Conservation (phyloP, 129 eudicot genomes). For the Flaveria bidentis region DNA sequence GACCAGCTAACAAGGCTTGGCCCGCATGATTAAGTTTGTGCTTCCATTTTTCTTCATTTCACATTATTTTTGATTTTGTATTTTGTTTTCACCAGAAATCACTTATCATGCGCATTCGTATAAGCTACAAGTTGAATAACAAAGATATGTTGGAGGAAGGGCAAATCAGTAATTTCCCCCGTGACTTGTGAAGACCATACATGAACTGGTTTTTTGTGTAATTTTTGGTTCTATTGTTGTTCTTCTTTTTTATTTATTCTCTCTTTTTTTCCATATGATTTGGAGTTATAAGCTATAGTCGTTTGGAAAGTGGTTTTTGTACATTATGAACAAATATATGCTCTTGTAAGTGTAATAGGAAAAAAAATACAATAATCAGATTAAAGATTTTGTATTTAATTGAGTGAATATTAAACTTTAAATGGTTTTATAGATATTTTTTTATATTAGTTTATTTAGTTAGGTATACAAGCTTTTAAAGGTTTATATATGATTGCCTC, state of each 20-base stretch:
- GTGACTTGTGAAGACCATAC: slow-evolving; percentile 46
- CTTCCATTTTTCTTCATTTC: not conserved
- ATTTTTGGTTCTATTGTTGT: slow-evolving; percentile 35
- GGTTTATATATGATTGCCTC: no score
- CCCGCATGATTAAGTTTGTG: not conserved
- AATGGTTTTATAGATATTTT: no score
- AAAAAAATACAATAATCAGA: no score
- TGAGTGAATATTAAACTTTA: no score
- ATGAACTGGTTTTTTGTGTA: slow-evolving; percentile 39
- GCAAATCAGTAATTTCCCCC: slow-evolving; percentile 88
- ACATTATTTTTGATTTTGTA: not conserved
- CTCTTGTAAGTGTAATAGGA: slow-evolving; percentile 23
- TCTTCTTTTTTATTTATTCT: slow-evolving; percentile 3
- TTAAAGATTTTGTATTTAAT: no score
- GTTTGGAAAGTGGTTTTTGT: slow-evolving; percentile 45
- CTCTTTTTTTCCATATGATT: slow-evolving; percentile 1
- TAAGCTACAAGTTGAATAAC: slow-evolving; percentile 70
- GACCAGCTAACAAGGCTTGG: not conserved
- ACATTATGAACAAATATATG: slow-evolving; percentile 41
- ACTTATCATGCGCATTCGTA: slow-evolving; percentile 87
- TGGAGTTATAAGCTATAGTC: slow-evolving; percentile 28
- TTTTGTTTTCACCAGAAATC: slow-evolving; percentile 60
- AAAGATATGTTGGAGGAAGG: slow-evolving; percentile 92
- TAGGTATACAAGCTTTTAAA: no score
- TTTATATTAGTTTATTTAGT: no score